Evolutionary conservation across 1,139 yeast species (phyloP), one percentile per base, ranked within the genome.

Genomic region (Hansenula sp.): DNA sequence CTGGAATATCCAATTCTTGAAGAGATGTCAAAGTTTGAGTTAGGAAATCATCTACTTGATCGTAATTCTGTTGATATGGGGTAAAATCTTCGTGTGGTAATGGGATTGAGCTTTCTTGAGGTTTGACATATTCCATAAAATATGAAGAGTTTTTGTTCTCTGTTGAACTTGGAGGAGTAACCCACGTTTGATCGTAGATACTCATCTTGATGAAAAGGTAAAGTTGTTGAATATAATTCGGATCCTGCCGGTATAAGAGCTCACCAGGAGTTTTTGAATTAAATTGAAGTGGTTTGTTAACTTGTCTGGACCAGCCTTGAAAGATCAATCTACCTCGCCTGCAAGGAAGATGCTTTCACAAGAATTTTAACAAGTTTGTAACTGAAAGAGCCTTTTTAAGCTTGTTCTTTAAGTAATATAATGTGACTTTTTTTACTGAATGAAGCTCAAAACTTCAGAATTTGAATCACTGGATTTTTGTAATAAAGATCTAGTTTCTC

Each of bases 1-100:
- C 48, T 7, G 60, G 60, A 41, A 57, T 55, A 40, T 57, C 60
- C 3, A 57, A 48, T 13, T 57, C 60, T 36, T 56, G 58, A 18
- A 56, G 44, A 3, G 58, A 53, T 31, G 46, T 45, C 13, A 57
- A 42, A 4, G 59, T 50, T 40, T 55, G 56, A 4, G 51, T 45
- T 17, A 57, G 41, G 42, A 55, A 51, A 40, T 57, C 59, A 41
- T 54, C 58, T 11, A 51, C 53, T 30, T 55, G 55, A 17, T 41
- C 45, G 44, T 42, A 49, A 4, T 33, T 25, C 13, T 44, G 45
- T 16, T 44, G 32, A 18, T 40, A 49, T 12, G 47, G 43, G 12
- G 47, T 49, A 32, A 49, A 47, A n/a, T 47, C 40, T 13, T 49
- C 52, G 33, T 40, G 43, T 12, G 50, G 52, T 15, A 38, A 33